A percentile compares a stretch with the other conserved stretches of the same genome.
Conservation (phyloP, 2,329 filamentous ascomycete genomes). For the Alternaria sp. region DNA sequence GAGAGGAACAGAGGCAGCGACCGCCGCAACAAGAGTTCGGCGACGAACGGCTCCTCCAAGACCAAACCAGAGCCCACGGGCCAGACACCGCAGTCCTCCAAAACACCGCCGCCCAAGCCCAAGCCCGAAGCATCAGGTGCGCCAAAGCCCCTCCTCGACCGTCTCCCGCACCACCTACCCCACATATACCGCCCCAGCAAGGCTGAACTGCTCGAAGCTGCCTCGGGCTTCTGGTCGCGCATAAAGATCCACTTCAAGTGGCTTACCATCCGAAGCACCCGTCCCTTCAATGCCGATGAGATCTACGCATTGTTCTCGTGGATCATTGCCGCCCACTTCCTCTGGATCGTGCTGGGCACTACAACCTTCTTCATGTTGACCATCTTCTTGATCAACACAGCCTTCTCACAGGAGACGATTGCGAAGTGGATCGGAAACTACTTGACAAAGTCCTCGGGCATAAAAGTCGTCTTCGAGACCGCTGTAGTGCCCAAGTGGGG, state of each 20-base stretch:
- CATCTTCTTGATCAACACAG: conserved; percentile 92
- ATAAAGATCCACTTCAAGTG: conserved; percentile 94
- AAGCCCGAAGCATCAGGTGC: conserved; percentile 26
- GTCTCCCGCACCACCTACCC: conserved; percentile 63
- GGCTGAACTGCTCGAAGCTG: conserved; percentile 88
- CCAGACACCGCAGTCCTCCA: conserved; percentile 30
- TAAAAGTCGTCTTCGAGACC: conserved; percentile 95
- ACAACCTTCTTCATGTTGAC: conserved; percentile 95
- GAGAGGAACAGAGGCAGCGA: conserved; percentile 21
- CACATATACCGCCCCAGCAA: conserved; percentile 84
- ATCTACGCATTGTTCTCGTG: conserved; percentile 95
- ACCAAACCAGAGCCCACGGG: conserved; percentile 19
- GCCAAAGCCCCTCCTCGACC: conserved; percentile 60
- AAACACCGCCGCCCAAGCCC: conserved; percentile 27
- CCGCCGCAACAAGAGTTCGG: conserved; percentile 48
- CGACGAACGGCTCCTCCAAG: conserved; percentile 34
- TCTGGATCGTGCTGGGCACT: conserved; percentile 96
- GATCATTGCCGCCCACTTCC: conserved; percentile 89
- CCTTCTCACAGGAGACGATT: conserved; percentile 95
- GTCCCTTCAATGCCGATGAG: conserved; percentile 95
- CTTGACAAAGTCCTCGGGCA: conserved; percentile 87
- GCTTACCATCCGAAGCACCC: conserved; percentile 91
- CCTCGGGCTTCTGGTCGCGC: conserved; percentile 90
- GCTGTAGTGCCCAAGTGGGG: conserved; percentile 97
- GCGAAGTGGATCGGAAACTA: conserved; percentile 95